Base-by-base conservation (phyloP, 257 asterid species). In the Scutellaria baicalensis region DNA sequence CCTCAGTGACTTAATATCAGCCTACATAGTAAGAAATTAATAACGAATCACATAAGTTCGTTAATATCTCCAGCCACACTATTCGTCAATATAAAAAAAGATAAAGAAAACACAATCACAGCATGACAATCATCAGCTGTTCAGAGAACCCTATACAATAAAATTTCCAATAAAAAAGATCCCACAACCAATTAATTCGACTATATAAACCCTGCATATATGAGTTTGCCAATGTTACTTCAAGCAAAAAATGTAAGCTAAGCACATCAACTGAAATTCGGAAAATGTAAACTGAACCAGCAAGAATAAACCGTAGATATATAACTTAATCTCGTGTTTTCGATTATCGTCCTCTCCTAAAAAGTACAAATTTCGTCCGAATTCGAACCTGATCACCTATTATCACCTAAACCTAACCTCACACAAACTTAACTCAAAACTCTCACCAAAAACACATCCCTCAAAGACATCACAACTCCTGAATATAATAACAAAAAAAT, bases 401-500 rank as follows among this genome's bases (percentile, higher is more conserved):
- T 1, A 0, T 27, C 33, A 66, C 59, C 23, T 5, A 58, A 50
- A 71, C 11, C 74, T 49, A 77, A 59, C 17, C 71, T 66, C 72
- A 52, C 11, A 39, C 50, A 68, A 8, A 33, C 10, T 6, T 16
- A 56, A 62, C 65, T 45, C 59, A 13, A 49, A 75, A 33, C 45
- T 66, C 52, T 45, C 59, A 14, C 58, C n/a, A 43, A 2, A 33
- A 50, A 40, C 62, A 70, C 56, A 57, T 40, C 6, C 57, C 14
- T 35, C 14, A 4, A 35, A 44, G 47, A 43, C 13, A 54, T 27
- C 7, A 35, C 2, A 6, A 60, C 7, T 31, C 9, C 54, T 20
- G 42, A 73, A 40, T 43, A 64, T 2, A 6, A 40, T 9, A 58
- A 48, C 68, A 71, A 49, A 6, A 63, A 49, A 47, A 0, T 59